Evolutionary conservation across 169 alveolate genomes (phyloP), one percentile per base, ranked within the genome.

Genomic region (Plasmodium inui): DNA sequence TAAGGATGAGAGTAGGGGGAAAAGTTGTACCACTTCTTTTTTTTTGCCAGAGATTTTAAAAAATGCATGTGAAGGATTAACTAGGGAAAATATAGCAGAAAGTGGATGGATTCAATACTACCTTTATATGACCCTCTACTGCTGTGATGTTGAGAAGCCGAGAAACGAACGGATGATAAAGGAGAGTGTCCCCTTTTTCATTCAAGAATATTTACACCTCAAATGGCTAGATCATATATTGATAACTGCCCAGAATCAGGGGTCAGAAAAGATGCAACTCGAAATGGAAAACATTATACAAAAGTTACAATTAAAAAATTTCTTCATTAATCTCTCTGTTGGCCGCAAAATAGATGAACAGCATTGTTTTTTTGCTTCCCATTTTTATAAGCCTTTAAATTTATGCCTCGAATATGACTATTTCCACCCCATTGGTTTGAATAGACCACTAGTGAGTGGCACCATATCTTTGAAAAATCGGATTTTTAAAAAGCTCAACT

Each of bases 271-370:
- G 92, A 95, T 97, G 78, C 98, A 97, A 93, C 83, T 86, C 50
- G 98, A 97, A 91, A 97, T 96, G 71, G 98, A 97, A 80, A 93
- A 96, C 32, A 96, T 95, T n/a, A 93, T 97, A 46, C 95, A 94
- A 84, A 96, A 97, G 39, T 95, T 97, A 61, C 94, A 93, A 70
- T 74, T 94, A 80, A 92, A 91, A 44, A 95, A 95, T 73, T 97
- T 96, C 28, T 95, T 97, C 57, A 95, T 96, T 53, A 97, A 97
- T 92, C 93, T 98, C 88, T 97, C 98, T 37, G 97, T 96, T 9
- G 98, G 98, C 14, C 46, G 98, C 28, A 96, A 84, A 39, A 96
- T 94, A 53, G 98, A 97, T 90, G 98, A 97, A 80, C 98, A 97
- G 82, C 98, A 97, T 94, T 95, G 97, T 83, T 94, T 97, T 53